Conservation (phyloP, 148 eudicot genomes). For the Amaranthus palmeri region DNA sequence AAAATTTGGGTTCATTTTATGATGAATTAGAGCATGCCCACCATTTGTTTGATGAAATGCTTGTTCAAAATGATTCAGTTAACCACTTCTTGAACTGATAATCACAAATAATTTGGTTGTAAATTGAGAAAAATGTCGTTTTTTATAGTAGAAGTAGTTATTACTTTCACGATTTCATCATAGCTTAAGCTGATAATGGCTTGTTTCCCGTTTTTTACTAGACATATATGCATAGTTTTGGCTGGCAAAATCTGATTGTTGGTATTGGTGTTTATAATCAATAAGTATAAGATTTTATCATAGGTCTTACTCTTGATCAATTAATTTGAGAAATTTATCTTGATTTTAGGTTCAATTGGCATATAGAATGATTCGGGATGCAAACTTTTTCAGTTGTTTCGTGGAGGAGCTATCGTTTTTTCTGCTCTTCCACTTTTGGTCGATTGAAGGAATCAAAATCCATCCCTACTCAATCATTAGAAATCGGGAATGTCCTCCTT, state of each 20-base stretch:
- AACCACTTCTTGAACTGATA: background rate
- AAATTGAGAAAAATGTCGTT: background rate
- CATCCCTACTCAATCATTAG: constrained; percentile 10
- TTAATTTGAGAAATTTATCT: background rate
- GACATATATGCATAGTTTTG: background rate
- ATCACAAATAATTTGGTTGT: background rate
- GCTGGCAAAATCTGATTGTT: background rate
- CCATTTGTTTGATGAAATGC: constrained; percentile 21
- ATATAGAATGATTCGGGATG: constrained; percentile 17
- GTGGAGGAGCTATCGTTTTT: constrained; percentile 21
- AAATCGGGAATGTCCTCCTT: constrained; percentile 42
- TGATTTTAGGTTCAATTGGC: constrained; percentile 11
- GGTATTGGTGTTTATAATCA: background rate
- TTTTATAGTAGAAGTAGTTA: background rate
- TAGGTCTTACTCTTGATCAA: background rate
- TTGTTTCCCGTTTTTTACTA: background rate
- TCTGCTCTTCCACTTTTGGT: constrained; percentile 18
- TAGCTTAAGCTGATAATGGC: too few species aligned
- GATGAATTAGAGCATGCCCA: constrained; percentile 10
- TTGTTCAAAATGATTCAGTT: background rate
- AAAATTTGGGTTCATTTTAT: background rate
- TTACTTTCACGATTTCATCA: background rate
- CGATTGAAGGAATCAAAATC: constrained; percentile 11
- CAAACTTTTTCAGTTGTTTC: constrained; percentile 9
- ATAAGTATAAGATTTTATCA: background rate